These are phyloP conservation scores for Eustoma russellianum DNA, from an alignment of 257 asterid genomes.

Conservation along the genomic window DNA sequence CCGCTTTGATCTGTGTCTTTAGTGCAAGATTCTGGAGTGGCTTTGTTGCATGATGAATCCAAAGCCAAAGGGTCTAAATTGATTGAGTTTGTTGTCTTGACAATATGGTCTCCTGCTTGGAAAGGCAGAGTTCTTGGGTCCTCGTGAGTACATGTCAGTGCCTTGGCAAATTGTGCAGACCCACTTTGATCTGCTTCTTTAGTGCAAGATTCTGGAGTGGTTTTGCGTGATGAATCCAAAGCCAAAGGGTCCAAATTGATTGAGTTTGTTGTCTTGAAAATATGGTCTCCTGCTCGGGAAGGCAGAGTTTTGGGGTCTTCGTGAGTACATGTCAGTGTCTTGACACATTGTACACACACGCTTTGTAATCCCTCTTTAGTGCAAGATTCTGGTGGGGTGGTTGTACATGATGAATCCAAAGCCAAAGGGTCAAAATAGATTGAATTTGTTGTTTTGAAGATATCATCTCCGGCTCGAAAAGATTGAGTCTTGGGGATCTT, in stretches of 20 bases:
- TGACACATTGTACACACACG: no score
- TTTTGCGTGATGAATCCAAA: constrained; percentile 16
- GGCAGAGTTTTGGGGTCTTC: constrained; percentile 26
- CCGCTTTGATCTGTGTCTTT: constrained; percentile 4
- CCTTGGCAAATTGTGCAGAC: no score
- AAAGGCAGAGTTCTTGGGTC: no score
- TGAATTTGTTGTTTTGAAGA: no score
- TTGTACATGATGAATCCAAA: constrained; percentile 16
- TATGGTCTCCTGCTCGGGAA: no score
- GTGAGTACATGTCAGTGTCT: no score
- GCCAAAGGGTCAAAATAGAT: constrained; percentile 46
- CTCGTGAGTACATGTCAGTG: not conserved
- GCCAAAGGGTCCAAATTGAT: constrained; percentile 45
- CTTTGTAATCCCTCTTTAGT: constrained; percentile 20
- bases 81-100: constrained; percentile 63
- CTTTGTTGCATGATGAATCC: constrained; percentile 16
- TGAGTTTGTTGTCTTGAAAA: no score
- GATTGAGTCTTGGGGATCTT: constrained; percentile 27
- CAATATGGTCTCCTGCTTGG: constrained; percentile 16
- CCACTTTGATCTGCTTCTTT: constrained; percentile 3
- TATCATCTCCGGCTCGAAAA: constrained; percentile 14
- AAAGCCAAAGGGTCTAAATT: constrained; percentile 44
- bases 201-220: constrained; percentile 49
- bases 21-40: constrained; percentile 51
- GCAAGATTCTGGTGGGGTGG: constrained; percentile 47